phyloP scores from a whole-genome alignment of 2,329 filamentous ascomycete genomes.

The Apiospora sp. region DNA sequence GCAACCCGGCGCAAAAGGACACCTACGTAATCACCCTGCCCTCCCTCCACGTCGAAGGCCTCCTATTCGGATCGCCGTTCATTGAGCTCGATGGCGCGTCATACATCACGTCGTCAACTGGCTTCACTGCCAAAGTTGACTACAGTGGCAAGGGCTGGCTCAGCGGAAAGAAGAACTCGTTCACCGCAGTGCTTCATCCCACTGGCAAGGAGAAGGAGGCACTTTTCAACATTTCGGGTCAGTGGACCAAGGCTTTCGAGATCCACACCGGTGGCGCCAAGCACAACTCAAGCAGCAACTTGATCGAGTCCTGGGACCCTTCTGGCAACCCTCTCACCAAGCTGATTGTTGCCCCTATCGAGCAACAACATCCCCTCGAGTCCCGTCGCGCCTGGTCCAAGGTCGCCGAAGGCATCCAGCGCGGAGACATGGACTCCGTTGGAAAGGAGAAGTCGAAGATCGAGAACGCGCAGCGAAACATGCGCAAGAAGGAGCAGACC shows the following conservation, averaged over 20 bases:
- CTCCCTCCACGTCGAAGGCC: conserved; percentile 56
- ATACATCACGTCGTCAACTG: conserved; percentile 53
- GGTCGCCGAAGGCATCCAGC: conserved; percentile 76
- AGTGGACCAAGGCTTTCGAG: conserved; percentile 53
- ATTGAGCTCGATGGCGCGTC: conserved; percentile 57
- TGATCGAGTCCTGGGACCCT: conserved; percentile 51
- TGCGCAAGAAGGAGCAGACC: conserved; percentile 60
- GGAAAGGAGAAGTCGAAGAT: conserved; percentile 78
- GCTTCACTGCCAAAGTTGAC: conserved; percentile 54
- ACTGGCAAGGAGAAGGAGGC: conserved; percentile 46
- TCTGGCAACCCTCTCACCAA: conserved; percentile 34
- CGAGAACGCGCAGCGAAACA: conserved; percentile 80
- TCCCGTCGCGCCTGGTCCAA: conserved; percentile 81
- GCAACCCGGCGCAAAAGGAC: conserved; percentile 49
- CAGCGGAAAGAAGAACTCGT: conserved; percentile 55
- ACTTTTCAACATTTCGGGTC: conserved; percentile 49
- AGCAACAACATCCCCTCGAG: conserved; percentile 81
- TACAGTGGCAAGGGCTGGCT: conserved; percentile 56
- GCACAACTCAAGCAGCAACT: conserved; percentile 40
- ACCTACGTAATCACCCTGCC: conserved; percentile 58
- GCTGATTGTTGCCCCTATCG: conserved; percentile 57
- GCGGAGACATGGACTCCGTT: conserved; percentile 77
- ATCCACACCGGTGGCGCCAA: conserved; percentile 41
- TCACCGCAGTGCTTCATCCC: conserved; percentile 52
- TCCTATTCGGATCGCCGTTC: conserved; percentile 56